Conservation (phyloP, 1,284 basidiomycete species). For the Testicularia cyperi region DNA sequence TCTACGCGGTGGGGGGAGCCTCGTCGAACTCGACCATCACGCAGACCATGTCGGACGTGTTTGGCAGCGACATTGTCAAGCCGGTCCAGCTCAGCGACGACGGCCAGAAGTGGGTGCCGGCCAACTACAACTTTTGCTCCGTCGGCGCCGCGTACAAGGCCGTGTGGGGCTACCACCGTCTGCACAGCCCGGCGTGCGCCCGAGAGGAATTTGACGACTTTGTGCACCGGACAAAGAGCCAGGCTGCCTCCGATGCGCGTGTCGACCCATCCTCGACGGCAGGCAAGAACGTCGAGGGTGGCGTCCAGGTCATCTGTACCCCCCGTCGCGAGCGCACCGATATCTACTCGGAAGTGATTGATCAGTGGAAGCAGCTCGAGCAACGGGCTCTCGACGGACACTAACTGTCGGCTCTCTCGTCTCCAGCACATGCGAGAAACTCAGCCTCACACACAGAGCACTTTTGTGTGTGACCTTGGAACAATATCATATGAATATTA, state of each 20-base stretch:
- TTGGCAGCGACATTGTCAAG: slow-evolving; percentile 62
- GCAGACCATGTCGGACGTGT: slow-evolving; percentile 75
- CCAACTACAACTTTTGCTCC: slow-evolving; percentile 54
- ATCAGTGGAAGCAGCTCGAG: slow-evolving; percentile 33
- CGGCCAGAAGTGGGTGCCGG: slow-evolving; percentile 13
- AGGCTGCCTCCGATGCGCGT: slow-evolving; percentile 4
- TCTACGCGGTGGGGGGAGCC: slow-evolving; percentile 79
- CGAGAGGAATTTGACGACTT: slow-evolving; percentile 42
- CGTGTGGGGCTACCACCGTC: slow-evolving; percentile 45
- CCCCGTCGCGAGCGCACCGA: slow-evolving; percentile 11
- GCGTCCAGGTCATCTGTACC: slow-evolving; percentile 26
- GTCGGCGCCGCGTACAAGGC: slow-evolving; percentile 57
- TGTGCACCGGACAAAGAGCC: slow-evolving; percentile 23
- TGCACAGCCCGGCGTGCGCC: slow-evolving; percentile 2
- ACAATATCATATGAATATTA: too few relatives aligned
- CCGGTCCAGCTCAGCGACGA: slow-evolving; percentile 36
- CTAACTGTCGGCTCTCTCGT: too few relatives aligned
- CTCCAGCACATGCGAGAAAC: too few relatives aligned
- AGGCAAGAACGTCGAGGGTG: slow-evolving; percentile 10
- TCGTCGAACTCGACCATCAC: slow-evolving; percentile 74
- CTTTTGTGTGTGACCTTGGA: too few relatives aligned
- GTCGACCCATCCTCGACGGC: not conserved
- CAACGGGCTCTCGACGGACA: slow-evolving; percentile 10
- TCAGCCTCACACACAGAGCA: too few relatives aligned
- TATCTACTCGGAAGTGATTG: slow-evolving; percentile 19